A percentile compares a stretch with the other conserved stretches of the same genome.
Evolutionary conservation across 495 filamentous ascomycete species (phyloP).

Genomic region (Margaritispora aquatica): DNA sequence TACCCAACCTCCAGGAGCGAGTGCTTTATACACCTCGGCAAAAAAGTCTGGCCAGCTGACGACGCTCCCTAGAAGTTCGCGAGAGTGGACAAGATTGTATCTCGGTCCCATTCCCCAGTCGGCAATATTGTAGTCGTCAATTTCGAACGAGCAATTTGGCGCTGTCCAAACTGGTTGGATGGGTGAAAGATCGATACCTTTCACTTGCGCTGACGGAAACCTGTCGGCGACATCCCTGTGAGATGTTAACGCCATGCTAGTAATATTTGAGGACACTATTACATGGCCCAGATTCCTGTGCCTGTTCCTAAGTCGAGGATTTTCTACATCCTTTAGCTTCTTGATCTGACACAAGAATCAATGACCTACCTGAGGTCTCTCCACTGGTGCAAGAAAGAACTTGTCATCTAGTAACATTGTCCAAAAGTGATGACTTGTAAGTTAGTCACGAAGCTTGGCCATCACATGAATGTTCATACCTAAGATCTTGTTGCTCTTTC

Average conservation of each 20-base stretch:
- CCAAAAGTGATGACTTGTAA: constrained; percentile 19
- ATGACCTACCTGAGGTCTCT: constrained; percentile 29
- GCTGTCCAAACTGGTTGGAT: constrained; percentile 46
- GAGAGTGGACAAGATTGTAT: constrained; percentile 49
- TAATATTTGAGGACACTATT: constrained; percentile 36
- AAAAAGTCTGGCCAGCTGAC: constrained; percentile 39
- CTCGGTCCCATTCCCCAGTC: constrained; percentile 40
- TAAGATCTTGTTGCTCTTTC: constrained; percentile 8
- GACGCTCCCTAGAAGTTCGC: constrained; percentile 42
- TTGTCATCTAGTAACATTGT: constrained; percentile 46
- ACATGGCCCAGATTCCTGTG: constrained; percentile 56
- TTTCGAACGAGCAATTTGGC: constrained; percentile 44
- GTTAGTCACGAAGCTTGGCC: not conserved
- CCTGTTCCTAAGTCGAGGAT: constrained; percentile 66
- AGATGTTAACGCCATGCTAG: constrained; percentile 48
- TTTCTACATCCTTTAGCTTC: constrained; percentile 28
- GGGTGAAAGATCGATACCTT: constrained; percentile 46
- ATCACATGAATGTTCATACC: not conserved
- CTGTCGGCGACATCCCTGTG: constrained; percentile 42
- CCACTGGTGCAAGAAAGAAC: constrained; percentile 53
- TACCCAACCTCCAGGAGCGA: constrained; percentile 47
- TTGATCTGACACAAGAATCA: not conserved
- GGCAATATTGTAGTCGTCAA: constrained; percentile 45
- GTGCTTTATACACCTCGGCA: constrained; percentile 17
- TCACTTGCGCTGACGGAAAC: constrained; percentile 46